Percentiles rank a stretch among this genome's conserved stretches.
phyloP scores from a whole-genome alignment of 805 yeast genomes.

The Allodekkera sacchari region DNA sequence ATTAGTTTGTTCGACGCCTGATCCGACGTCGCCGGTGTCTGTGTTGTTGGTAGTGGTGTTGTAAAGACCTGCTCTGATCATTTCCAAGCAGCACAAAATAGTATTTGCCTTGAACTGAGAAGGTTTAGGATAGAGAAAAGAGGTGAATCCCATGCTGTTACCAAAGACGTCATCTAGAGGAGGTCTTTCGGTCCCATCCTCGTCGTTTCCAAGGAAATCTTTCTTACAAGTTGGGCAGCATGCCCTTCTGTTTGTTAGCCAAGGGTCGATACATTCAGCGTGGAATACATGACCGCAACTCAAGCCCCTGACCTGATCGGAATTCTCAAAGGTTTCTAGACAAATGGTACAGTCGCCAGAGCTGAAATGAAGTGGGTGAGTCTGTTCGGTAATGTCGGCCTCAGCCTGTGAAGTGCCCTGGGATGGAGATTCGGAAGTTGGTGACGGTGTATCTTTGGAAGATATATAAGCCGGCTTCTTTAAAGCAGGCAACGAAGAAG shows the following conservation, averaged over 20 bases:
- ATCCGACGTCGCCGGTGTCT: background rate
- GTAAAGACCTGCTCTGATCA: constrained; percentile 6
- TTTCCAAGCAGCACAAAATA: constrained; percentile 9
- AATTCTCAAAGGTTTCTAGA: constrained; percentile 54
- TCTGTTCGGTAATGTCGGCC: constrained; percentile 2
- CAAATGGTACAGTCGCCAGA: constrained; percentile 77
- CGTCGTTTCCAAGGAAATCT: constrained; percentile 28
- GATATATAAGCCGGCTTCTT: too few species aligned
- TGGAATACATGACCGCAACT: constrained; percentile 83
- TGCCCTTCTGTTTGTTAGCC: constrained; percentile 68
- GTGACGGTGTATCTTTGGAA: too few species aligned
- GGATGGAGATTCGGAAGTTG: too few species aligned
- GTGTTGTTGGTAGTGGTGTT: background rate
- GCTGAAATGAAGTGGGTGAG: constrained; percentile 35
- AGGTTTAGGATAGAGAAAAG: constrained; percentile 1
- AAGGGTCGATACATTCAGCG: constrained; percentile 69
- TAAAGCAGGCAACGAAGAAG: too few species aligned
- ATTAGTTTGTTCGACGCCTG: background rate
- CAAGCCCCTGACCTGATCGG: constrained; percentile 61
- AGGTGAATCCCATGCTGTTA: constrained; percentile 3
- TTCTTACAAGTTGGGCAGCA: constrained; percentile 81
- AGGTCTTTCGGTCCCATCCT: constrained; percentile 7
- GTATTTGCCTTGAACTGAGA: constrained; percentile 7
- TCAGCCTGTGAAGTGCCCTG: constrained; percentile 15
- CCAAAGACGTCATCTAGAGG: constrained; percentile 12